Evolutionary conservation across 768 basidiomycete genomes (phyloP), one percentile per base, ranked within the genome.

Genomic region (Mycena epipterygia): DNA sequence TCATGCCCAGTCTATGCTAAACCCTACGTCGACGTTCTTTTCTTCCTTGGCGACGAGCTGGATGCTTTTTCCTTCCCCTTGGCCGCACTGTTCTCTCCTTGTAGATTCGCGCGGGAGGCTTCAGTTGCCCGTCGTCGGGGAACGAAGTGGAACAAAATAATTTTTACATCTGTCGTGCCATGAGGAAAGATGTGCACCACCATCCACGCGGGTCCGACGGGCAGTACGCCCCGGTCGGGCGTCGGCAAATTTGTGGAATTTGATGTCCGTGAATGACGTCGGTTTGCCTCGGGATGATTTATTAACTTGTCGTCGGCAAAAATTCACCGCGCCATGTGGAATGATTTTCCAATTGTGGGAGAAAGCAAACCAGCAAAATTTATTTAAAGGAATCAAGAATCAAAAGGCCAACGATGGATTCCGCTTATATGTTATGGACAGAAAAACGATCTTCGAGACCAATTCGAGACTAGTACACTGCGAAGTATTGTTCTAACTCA

Each of bases 1-100:
- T 79, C 76, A 61, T 66, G 66, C 51, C 73, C 65, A 67, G 69
- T 66, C 65, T 59, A 59, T 61, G 67, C 48, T 70, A 58, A 51
- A 56, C 23, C 37, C 61, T 61, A 67, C 41, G 29, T 66, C 63
- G 42, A 52, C 63, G 53, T 68, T 60, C 49, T 42, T 42, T 55
- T 44, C 13, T n/a, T n/a, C 35, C 19, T 32, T 51, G 66, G 33
- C 60, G 33, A 55, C 44, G 49, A 25, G 46, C 41, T 69, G 49
- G 46, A 29, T 29, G 27, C 49, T 23, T 23, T 25, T 12, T 6
- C 23, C 37, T 44, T 57, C 19, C 35, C 53, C 41, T 48, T 48
- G 52, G 58, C 32, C 29, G 42, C n/a, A 60, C 32, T 52, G 25
- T 58, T 60, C 30, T 49, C 21, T 48, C 32, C 23, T 37, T 64